Evolutionary conservation across 495 filamentous ascomycete genomes (phyloP), one percentile per base, ranked within the genome.

Genomic region (Oidiodendron maius): DNA sequence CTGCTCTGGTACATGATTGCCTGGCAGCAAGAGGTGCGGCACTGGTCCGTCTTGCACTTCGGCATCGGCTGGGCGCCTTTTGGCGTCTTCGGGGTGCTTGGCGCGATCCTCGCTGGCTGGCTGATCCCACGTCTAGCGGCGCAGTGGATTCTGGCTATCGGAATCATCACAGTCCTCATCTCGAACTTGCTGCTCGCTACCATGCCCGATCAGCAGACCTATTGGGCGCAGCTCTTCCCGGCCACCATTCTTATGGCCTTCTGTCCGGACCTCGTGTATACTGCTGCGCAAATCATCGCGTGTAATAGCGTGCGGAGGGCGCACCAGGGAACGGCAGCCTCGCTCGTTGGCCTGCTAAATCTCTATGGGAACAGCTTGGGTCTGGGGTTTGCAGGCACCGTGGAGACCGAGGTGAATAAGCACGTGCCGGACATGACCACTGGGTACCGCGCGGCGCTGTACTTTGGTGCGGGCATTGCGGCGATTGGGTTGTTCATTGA

Each of bases 231-330:
- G 38, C 56, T 71, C 0, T 79, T 79, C 50, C 72, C 71, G 1
- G 72, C 71, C 4, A 64, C 65, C 4, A 43, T 76, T 3, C 51
- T 78, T 3, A 61, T 67, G 40, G 57, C 65, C 0, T 66, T 76
- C 34, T 72, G 68, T 53, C 71, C 72, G 0, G 75, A 79, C 52
- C 65, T 79, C 3, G 66, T 74, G 23, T 75, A 69, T 42, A 73
- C 70, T 0, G 72, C 71, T 9, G 71, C 69, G 0, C 73, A 77
- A 45, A 76, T 79, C 38, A 76, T 79, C 48, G 74, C 72, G 4
- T 76, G 71, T 40, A 77, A 77, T 44, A 64, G 62, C 0, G 74
- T 78, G 10, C 61, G 60, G 13, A 55, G 67, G n/a, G 57, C 65
- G 18, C 62, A 77, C 42, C 74, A 79, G 43, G 75, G 75, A 0